These are phyloP conservation scores for Iris pallida DNA, from an alignment of 116 monocot species.

Conservation along the genomic window DNA sequence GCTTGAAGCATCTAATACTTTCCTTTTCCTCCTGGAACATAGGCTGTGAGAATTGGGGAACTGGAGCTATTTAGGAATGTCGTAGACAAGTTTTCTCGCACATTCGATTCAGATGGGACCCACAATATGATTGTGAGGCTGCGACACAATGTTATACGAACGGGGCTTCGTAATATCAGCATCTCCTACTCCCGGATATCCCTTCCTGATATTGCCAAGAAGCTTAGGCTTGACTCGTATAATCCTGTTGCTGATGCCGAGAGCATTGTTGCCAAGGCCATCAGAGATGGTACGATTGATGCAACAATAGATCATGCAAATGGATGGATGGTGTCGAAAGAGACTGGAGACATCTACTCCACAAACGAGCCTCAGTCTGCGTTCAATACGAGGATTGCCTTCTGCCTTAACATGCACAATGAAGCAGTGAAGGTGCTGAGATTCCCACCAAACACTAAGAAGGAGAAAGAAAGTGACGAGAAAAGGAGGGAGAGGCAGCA, in stretches of 20 bases:
- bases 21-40: too few species aligned
- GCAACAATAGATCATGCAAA: slow-evolving; percentile 78
- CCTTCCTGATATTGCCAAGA: slow-evolving; percentile 56
- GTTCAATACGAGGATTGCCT: slow-evolving; percentile 79
- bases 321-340: slow-evolving; percentile 88
- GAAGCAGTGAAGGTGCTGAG: slow-evolving; percentile 83
- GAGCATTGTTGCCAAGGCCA: slow-evolving; percentile 82
- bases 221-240: slow-evolving; percentile 54
- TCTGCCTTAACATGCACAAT: slow-evolving; percentile 92
- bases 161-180: slow-evolving; percentile 84
- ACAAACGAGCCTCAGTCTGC: slow-evolving; percentile 86
- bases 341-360: slow-evolving; percentile 86
- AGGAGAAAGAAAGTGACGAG: slow-evolving; percentile 82
- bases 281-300: slow-evolving; percentile 84
- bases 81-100: slow-evolving; percentile 57
- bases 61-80: slow-evolving; percentile 67
- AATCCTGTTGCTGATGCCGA: slow-evolving; percentile 82
- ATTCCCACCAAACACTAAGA: slow-evolving; percentile 76
- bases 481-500: slow-evolving; percentile 89
- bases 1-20: too few species aligned
- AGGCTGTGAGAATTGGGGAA: slow-evolving; percentile 89
- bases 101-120: slow-evolving; percentile 59
- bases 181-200: slow-evolving; percentile 86
- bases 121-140: too few species aligned
- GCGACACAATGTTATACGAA: slow-evolving; percentile 87